Percentiles rank a stretch among this genome's conserved stretches.
Evolutionary conservation across 495 filamentous ascomycete genomes (phyloP).

Genomic region (Penicillium ochrochloron): DNA sequence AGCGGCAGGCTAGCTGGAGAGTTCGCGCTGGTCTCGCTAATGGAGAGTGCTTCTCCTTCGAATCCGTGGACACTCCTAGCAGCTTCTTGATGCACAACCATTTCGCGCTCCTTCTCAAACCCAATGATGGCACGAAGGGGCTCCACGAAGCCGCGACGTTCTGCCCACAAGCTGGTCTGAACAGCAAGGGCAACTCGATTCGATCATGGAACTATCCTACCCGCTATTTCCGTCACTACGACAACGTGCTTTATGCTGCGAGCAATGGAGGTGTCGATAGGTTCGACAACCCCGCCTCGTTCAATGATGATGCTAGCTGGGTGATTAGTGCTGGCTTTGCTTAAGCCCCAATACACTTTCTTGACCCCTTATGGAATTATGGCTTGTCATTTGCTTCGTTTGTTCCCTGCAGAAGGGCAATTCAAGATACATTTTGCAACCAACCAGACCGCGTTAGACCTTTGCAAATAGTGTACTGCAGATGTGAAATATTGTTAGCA

Average conservation of each 20-base stretch:
- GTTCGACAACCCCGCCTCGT: constrained; percentile 52
- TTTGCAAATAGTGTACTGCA: no score
- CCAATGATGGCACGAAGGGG: constrained; percentile 54
- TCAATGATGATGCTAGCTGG: constrained; percentile 57
- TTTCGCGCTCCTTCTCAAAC: constrained; percentile 51
- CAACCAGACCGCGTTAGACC: no score
- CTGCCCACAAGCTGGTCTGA: constrained; percentile 53
- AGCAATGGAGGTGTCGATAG: constrained; percentile 57
- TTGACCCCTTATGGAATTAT: no score
- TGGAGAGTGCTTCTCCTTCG: constrained; percentile 60
- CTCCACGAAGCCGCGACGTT: constrained; percentile 61
- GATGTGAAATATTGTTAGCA: no score
- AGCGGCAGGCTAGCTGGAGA: constrained; percentile 58
- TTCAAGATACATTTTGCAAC: no score
- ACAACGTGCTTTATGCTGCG: constrained; percentile 49
- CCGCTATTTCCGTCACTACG: constrained; percentile 58
- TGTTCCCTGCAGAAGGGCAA: no score
- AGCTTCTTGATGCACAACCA: constrained; percentile 59
- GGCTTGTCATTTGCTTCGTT: no score
- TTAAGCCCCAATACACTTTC: background rate
- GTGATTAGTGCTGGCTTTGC: constrained; percentile 31
- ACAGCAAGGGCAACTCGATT: constrained; percentile 51
- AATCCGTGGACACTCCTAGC: constrained; percentile 58
- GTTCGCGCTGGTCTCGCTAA: constrained; percentile 57
- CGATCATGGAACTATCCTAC: constrained; percentile 62